These are phyloP conservation scores for Mucor ambiguus DNA, from an alignment of 371 early-diverging fungal species.

Conservation along the genomic window DNA sequence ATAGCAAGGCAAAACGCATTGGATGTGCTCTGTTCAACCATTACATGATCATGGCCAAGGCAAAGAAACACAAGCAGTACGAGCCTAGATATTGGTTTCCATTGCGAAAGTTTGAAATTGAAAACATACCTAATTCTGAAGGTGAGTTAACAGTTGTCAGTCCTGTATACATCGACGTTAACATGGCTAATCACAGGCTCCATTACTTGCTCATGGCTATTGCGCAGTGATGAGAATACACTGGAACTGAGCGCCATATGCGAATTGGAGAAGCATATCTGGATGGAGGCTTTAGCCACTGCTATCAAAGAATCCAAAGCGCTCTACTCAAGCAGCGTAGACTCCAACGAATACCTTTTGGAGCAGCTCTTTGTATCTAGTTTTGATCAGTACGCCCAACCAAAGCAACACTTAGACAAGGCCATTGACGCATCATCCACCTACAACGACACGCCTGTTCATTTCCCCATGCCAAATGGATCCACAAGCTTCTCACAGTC, in stretches of 20 bases:
- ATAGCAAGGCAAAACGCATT: slow-evolving; percentile 31
- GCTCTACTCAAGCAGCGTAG: slow-evolving; percentile 12
- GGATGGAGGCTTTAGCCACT: slow-evolving; percentile 18
- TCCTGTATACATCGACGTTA: neutral
- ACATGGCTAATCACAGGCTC: slow-evolving; percentile 5
- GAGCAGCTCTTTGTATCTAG: slow-evolving; percentile 31
- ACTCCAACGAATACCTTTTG: slow-evolving; percentile 19
- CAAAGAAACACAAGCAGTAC: slow-evolving; percentile 50
- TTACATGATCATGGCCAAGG: slow-evolving; percentile 57
- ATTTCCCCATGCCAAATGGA: slow-evolving; percentile 20
- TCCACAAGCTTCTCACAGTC: slow-evolving; percentile 25
- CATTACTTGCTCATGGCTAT: slow-evolving; percentile 17
- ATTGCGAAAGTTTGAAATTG: slow-evolving; percentile 50
- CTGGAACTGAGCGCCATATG: slow-evolving; percentile 26
- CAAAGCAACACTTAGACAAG: neutral
- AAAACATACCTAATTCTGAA: slow-evolving; percentile 33
- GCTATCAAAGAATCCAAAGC: slow-evolving; percentile 21
- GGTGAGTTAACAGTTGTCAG: slow-evolving; percentile 11
- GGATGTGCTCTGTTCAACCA: slow-evolving; percentile 59
- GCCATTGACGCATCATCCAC: neutral
- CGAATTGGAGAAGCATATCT: slow-evolving; percentile 23
- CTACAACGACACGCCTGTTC: slow-evolving; percentile 1
- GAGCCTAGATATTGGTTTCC: slow-evolving; percentile 63
- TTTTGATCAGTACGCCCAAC: slow-evolving; percentile 21
- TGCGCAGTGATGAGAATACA: slow-evolving; percentile 14